Evolutionary conservation across 2,329 filamentous ascomycete genomes (phyloP).

Genomic region (Aspergillus candidus): DNA sequence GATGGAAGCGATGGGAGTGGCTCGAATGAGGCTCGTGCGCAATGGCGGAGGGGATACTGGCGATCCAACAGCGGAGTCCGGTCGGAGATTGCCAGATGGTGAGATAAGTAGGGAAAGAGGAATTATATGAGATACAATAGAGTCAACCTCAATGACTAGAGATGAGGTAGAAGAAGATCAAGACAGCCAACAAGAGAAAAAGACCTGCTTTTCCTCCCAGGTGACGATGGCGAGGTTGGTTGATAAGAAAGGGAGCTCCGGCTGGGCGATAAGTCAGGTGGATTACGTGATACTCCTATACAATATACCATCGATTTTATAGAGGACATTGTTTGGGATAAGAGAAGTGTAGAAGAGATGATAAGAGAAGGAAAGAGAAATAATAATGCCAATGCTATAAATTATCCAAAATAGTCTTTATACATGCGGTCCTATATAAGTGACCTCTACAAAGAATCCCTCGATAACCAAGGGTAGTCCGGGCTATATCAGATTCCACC

Average conservation of each 20-base stretch:
- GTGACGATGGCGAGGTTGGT: no score
- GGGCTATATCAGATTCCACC: conserved; percentile 8
- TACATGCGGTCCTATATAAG: no score
- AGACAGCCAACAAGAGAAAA: conserved; percentile 6
- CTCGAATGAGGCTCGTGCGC: conserved; percentile 10
- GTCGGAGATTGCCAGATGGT: conserved; percentile 16
- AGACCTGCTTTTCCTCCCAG: conserved; percentile 11
- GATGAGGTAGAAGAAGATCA: neutral
- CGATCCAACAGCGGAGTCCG: conserved; percentile 19
- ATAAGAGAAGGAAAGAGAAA: no score
- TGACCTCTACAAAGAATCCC: no score
- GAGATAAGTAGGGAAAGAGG: neutral
- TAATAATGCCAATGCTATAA: no score
- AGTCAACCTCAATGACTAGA: neutral
- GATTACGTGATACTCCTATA: no score
- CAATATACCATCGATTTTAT: no score
- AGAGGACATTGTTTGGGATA: no score
- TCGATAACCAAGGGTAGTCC: no score
- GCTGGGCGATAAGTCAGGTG: neutral
- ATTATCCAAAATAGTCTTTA: no score
- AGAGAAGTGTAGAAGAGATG: no score
- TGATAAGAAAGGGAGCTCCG: no score
- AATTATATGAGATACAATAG: neutral
- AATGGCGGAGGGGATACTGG: conserved; percentile 15
- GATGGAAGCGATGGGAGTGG: conserved; percentile 11